Base-by-base conservation (phyloP, 306 rosid genomes). In the Lathyrus sativus region DNA sequence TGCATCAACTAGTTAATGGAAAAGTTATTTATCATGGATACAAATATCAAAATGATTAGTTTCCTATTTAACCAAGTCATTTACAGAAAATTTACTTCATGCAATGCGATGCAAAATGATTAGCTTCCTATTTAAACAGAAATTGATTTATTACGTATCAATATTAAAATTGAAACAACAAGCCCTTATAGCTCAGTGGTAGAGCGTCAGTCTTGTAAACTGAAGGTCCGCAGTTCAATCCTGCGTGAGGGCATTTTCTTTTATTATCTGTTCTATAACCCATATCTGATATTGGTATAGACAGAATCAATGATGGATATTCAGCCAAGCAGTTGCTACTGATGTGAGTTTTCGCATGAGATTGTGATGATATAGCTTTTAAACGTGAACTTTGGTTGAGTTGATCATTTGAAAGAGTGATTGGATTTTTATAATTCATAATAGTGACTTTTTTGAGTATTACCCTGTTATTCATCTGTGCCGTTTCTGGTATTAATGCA, bases 211-310 rank as follows among this genome's bases (percentile, higher is more conserved):
- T 46, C 53, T 46, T 46, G 53, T 46, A 46, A 46, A 46, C 53
- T 46, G 53, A 6, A 46, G 53, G 53, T 46, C 53, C 53, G 53
- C 1, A 46, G 53, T 46, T 46, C 53, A 11, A 46, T 46, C 22
- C 53, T 46, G 53, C 53, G 53, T 46, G 53, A 46, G 53, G 53
- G 53, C 53, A 46, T 0, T 44, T 3, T 1, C 4, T 26, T 3
- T 26, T 26, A 26, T 26, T 3, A 3, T 26, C 29, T 26, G 29
- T 26, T 26, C 3, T 24, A 19, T 1, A 92, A 29, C 88, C 96
- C 57, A 85, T 89, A 53, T 87, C 89, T 9, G 95, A 92, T 79
- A 89, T 85, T 29, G 78, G 90, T 46, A 78, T 87, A 0, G 72
- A 75, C 68, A 81, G 43, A 78, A 87, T 92, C 74, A 92, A 92